phyloP scores from a whole-genome alignment of 768 basidiomycete species.

The Goffeauzyma gilvescens region DNA sequence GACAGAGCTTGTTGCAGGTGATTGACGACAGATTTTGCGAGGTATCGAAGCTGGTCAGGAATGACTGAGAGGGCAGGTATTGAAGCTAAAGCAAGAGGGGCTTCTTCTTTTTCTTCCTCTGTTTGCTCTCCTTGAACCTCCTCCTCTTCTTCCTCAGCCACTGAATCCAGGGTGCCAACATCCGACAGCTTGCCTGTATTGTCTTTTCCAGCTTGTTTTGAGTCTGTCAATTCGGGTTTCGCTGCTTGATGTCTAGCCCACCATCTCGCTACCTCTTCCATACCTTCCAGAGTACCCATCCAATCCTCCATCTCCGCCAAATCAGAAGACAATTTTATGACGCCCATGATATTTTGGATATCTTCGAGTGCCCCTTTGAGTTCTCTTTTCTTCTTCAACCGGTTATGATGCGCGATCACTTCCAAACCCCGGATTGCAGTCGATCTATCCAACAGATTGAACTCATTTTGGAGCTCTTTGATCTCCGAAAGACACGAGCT shows the following conservation, averaged over 20 bases:
- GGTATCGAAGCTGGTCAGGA: too few species aligned
- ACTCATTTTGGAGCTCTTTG: constrained; percentile 46
- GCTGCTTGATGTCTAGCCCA: constrained; percentile 16
- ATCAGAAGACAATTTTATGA: constrained; percentile 46
- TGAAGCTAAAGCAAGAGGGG: background rate
- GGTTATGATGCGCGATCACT: constrained; percentile 43
- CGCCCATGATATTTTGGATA: constrained; percentile 18
- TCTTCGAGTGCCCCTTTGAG: constrained; percentile 42
- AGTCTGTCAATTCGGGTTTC: constrained; percentile 10
- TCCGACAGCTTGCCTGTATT: too few species aligned
- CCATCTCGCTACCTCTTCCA: constrained; percentile 30
- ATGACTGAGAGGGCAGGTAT: too few species aligned
- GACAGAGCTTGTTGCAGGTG: too few species aligned
- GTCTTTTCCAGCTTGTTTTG: too few species aligned
- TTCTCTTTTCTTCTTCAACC: constrained; percentile 38
- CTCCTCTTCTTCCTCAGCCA: background rate
- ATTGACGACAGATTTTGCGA: too few species aligned
- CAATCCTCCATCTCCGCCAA: constrained; percentile 76
- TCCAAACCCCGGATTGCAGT: constrained; percentile 63
- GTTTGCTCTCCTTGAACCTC: constrained; percentile 1
- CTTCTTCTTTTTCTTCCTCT: background rate
- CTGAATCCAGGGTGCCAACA: background rate
- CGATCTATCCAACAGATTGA: constrained; percentile 56
- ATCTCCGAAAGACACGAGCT: constrained; percentile 62
- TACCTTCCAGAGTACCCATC: constrained; percentile 52